These are phyloP conservation scores for Amanita fuliginea DNA, from an alignment of 768 basidiomycete genomes.

Conservation along the genomic window DNA sequence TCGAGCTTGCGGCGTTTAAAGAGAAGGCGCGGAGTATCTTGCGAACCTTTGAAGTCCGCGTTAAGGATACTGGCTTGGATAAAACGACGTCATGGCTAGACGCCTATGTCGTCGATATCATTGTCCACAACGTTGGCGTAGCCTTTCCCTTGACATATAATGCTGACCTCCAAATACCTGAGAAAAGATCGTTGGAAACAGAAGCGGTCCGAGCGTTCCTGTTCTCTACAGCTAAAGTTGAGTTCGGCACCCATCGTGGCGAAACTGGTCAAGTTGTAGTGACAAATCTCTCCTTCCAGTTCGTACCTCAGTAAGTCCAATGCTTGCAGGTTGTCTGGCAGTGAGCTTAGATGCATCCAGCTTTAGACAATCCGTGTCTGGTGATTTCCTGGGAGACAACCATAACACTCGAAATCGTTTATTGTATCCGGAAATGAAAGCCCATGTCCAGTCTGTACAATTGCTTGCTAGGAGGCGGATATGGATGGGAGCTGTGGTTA, in stretches of 20 bases:
- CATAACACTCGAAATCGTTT: slow-evolving; percentile 66
- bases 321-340: slow-evolving; percentile 2
- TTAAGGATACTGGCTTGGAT: slow-evolving; percentile 26
- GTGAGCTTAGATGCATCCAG: slow-evolving; percentile 26
- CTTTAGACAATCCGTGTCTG: slow-evolving; percentile 63
- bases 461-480: slow-evolving; percentile 39
- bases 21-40: slow-evolving; percentile 68
- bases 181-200: slow-evolving; percentile 25
- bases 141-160: slow-evolving; percentile 77
- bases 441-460: slow-evolving; percentile 50
- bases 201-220: slow-evolving; percentile 68
- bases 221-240: slow-evolving; percentile 68
- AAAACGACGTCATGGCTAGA: slow-evolving; percentile 42
- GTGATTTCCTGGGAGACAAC: slow-evolving; percentile 60
- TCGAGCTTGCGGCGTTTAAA: slow-evolving; percentile 75
- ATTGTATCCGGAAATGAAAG: slow-evolving; percentile 73
- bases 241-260: slow-evolving; percentile 62
- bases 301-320: slow-evolving; percentile 54
- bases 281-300: slow-evolving; percentile 72
- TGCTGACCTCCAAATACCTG: slow-evolving; percentile 42
- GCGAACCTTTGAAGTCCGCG: slow-evolving; percentile 59
- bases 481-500: slow-evolving; percentile 59
- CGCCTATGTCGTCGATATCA: slow-evolving; percentile 40
- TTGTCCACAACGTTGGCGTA: slow-evolving; percentile 65
- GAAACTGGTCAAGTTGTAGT: slow-evolving; percentile 73